Evolutionary conservation across 305 asterid species (phyloP).

Genomic region (Galium porrigens): DNA sequence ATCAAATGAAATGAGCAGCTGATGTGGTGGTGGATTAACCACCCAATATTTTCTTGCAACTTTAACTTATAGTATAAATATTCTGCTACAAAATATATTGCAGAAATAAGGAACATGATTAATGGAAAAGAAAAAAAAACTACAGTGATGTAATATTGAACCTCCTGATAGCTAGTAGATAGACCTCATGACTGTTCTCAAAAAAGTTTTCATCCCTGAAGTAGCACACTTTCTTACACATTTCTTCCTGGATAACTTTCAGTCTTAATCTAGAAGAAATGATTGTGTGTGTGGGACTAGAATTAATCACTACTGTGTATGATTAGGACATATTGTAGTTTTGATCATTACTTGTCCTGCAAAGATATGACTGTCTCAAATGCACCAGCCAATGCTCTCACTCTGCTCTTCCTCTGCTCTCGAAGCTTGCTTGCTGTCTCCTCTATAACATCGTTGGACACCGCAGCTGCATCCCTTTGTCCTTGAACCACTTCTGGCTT

Average conservation of each 20-base stretch:
- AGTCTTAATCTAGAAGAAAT: background rate
- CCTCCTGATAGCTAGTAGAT: background rate
- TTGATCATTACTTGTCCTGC: conserved; percentile 31
- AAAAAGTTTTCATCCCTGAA: background rate
- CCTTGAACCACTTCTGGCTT: conserved; percentile 24
- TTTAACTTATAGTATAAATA: background rate
- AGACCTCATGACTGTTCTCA: background rate
- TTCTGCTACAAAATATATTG: background rate
- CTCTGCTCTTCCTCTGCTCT: conserved; percentile 52
- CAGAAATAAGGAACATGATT: background rate
- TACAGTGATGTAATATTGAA: background rate
- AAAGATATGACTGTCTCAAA: conserved; percentile 51
- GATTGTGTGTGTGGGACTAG: background rate
- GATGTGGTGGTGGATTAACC: background rate
- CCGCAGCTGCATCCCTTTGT: conserved; percentile 27
- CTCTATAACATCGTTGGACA: conserved; percentile 53
- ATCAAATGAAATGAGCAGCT: background rate
- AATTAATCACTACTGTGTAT: background rate
- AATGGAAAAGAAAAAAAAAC: no score
- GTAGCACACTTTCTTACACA: background rate
- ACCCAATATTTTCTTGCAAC: background rate
- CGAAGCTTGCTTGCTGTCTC: conserved; percentile 58
- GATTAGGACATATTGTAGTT: background rate
- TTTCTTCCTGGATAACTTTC: background rate
- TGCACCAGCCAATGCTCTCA: conserved; percentile 70